Base-by-base conservation (phyloP, 495 filamentous ascomycete genomes). In the Aspergillus steynii region DNA sequence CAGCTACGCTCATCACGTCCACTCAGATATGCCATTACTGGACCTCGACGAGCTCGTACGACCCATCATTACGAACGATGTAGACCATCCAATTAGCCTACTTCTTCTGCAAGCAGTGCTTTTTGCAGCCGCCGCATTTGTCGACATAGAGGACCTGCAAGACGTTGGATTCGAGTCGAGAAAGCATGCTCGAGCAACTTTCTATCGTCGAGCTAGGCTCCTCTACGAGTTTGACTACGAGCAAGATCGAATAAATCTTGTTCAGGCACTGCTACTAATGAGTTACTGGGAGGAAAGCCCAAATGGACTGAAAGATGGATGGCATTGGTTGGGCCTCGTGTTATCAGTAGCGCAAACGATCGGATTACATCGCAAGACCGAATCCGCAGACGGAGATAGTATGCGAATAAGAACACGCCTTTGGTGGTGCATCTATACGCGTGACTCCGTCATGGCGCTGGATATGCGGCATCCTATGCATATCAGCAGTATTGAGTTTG, bases 371-470 rank as follows among this genome's bases (percentile, higher is more conserved):
- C 58, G 56, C 12, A 27, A 61, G 1, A 12, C 37, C 3, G 49
- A 49, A 8, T 26, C 34, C 15, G 31, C 54, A 4, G 25, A 37
- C 57, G 49, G n/a, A 12, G 49, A 53, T 37, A 15, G 3, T 6
- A 10, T 20, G 2, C 54, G 54, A 47, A 42, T 62, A 5, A 53
- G 53, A 15, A 68, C 56, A 8, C 42, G 64, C 3, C 34, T 65
- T n/a, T 65, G 62, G 62, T 68, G 65, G 65, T 51, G 65, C 29
- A 50, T 65, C 6, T 65, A 61, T 32, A 60, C 58, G 28, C 59
- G 57, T 10, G 62, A 65, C n/a, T n/a, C 55, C 14, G 20, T 68
- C 10, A 60, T 65, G 6, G 53, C 59, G 5, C 45, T 62, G 2
- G 56, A 56, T 2, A 25, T 65, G 48, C 57, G 55, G 12, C 65